A percentile compares a stretch with the other conserved stretches of the same genome.
Conservation (phyloP, 331 rosid genomes). For the Pyrus hybrid region DNA sequence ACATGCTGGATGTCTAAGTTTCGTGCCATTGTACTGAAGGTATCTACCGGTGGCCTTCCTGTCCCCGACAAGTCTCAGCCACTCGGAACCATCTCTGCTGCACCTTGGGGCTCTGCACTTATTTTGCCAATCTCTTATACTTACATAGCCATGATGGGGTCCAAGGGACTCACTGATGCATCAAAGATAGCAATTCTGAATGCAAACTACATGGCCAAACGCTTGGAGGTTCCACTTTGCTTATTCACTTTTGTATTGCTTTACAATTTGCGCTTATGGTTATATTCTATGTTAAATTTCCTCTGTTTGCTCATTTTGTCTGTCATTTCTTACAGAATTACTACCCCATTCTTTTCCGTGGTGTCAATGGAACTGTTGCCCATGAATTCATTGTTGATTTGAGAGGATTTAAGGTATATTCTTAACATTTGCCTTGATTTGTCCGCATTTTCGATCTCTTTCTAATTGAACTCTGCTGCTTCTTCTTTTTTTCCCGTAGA, state of each 20-base stretch:
- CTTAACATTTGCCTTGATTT: not conserved
- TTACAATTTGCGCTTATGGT: not conserved
- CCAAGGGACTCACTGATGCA: constrained; percentile 89
- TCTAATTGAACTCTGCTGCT: constrained; percentile 5
- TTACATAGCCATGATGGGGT: constrained; percentile 99
- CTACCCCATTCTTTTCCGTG: constrained; percentile 94
- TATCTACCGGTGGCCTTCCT: constrained; percentile 92
- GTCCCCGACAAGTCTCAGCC: constrained; percentile 73
- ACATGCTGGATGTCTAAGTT: not conserved
- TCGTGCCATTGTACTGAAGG: constrained; percentile 29
- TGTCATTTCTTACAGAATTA: constrained; percentile 35
- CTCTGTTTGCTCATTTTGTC: constrained; percentile 1
- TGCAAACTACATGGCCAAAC: constrained; percentile 97
- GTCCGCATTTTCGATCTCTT: not conserved
- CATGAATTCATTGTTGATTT: constrained; percentile 94
- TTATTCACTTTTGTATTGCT: constrained; percentile 2
- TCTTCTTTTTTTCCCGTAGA: constrained; percentile 24
- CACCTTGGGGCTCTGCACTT: constrained; percentile 99
- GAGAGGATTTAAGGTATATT: constrained; percentile 85
- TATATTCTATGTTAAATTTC: not conserved
- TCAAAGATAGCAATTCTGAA: constrained; percentile 93
- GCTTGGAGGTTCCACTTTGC: constrained; percentile 77
- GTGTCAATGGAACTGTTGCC: constrained; percentile 97
- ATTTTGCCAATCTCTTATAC: constrained; percentile 95
- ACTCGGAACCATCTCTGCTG: constrained; percentile 92